These are phyloP conservation scores for Chamaecyparis obtusa DNA, from an alignment of 75 land plant species.

Conservation along the genomic window DNA sequence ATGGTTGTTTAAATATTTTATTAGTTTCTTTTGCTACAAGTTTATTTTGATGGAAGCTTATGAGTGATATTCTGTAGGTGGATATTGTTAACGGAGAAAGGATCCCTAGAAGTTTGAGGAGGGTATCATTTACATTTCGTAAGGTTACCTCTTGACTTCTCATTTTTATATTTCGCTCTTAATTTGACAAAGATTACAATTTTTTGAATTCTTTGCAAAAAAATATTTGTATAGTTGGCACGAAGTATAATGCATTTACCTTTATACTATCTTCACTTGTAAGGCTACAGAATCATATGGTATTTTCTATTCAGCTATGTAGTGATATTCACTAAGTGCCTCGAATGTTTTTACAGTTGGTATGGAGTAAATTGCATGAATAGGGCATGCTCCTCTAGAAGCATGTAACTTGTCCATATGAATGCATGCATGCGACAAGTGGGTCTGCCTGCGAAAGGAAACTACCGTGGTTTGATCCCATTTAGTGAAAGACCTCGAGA, in stretches of 20 bases:
- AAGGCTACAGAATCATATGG: too few species aligned
- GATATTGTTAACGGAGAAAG: constrained; percentile 53
- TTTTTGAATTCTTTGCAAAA: background rate
- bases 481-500: too few species aligned
- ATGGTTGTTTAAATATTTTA: too few species aligned
- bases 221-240: background rate
- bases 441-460: too few species aligned
- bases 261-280: background rate
- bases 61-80: constrained; percentile 35
- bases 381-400: too few species aligned
- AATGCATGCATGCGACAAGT: too few species aligned
- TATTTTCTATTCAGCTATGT: background rate
- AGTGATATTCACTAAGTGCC: background rate
- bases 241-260: background rate
- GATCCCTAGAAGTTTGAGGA: constrained; percentile 56
- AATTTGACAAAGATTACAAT: background rate
- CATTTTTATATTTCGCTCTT: background rate
- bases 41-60: background rate
- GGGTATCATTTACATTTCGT: constrained; percentile 93
- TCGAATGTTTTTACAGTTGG: background rate
- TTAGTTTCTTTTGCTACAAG: background rate
- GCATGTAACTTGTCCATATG: too few species aligned
- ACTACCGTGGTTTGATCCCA: too few species aligned
- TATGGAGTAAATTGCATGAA: background rate
- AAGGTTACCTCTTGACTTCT: constrained; percentile 49